Conservation (phyloP, 768 basidiomycete genomes). For the Lanmaoa pseudosensibilis region DNA sequence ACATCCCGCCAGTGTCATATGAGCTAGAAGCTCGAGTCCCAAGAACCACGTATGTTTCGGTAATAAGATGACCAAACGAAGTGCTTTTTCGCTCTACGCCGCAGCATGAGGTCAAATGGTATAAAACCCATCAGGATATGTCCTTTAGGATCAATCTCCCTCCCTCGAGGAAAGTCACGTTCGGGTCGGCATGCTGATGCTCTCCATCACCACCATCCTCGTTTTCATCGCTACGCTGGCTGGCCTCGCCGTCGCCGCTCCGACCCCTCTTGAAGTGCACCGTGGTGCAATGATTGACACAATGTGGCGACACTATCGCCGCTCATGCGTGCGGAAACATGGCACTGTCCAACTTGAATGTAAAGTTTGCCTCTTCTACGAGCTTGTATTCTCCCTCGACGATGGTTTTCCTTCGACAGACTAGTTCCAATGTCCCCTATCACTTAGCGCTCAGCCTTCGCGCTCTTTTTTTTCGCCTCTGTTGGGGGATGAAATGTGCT, state of each 20-base stretch:
- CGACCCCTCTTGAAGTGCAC: neutral
- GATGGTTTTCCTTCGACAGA: neutral
- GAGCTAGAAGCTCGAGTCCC: neutral
- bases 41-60: neutral
- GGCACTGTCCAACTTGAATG: neutral
- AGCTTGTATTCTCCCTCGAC: neutral
- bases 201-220: slow-evolving; percentile 1
- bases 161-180: neutral
- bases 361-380: neutral
- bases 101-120: neutral
- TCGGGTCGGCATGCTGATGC: slow-evolving; percentile 2
- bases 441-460: no score
- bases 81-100: neutral
- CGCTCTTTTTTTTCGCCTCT: no score
- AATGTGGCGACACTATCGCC: slow-evolving; percentile 1
- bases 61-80: neutral
- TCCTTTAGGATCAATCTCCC: neutral
- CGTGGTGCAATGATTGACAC: neutral
- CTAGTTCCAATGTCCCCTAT: neutral
- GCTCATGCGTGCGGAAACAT: neutral
- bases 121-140: slow-evolving; percentile 2
- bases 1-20: neutral
- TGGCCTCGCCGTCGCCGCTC: neutral
- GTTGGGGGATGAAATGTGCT: neutral
- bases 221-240: slow-evolving; percentile 1